Conservation (phyloP, 192 early-diverging fungal genomes). For the Phycomyces nitens region DNA sequence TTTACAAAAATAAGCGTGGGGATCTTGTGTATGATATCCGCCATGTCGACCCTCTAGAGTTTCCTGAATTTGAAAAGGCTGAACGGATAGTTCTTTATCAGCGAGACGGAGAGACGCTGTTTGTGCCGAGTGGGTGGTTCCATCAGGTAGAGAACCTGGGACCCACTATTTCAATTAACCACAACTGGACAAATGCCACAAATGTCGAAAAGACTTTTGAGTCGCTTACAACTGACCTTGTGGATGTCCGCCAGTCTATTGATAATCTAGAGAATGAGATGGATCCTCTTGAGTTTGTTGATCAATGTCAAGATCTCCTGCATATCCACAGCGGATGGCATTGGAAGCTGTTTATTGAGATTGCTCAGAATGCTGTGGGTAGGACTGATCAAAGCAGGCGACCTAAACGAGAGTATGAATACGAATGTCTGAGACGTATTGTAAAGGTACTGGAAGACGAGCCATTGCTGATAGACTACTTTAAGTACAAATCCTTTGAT, state of each 20-base stretch:
- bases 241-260: conserved; percentile 49
- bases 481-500: no score
- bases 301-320: conserved; percentile 46
- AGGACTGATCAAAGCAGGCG: not conserved
- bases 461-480: no score
- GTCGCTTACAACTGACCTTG: conserved; percentile 45
- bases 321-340: conserved; percentile 50
- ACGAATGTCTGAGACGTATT: no score
- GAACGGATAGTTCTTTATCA: conserved; percentile 53
- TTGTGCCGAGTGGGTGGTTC: conserved; percentile 74
- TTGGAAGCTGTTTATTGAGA: conserved; percentile 20
- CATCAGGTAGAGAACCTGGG: conserved; percentile 72
- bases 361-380: not conserved
- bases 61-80: conserved; percentile 48
- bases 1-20: conserved; percentile 52
- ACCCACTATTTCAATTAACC: conserved; percentile 73
- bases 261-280: conserved; percentile 49
- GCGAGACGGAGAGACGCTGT: conserved; percentile 60
- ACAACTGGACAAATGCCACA: conserved; percentile 71
- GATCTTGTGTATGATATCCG: conserved; percentile 58
- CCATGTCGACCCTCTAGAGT: conserved; percentile 42
- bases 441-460: no score
- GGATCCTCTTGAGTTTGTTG: conserved; percentile 38
- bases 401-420: not conserved
- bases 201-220: conserved; percentile 47